Evolutionary conservation across 2,329 filamentous ascomycete genomes (phyloP), one percentile per base, ranked within the genome.

Genomic region (Neofusicoccum umdonicola): DNA sequence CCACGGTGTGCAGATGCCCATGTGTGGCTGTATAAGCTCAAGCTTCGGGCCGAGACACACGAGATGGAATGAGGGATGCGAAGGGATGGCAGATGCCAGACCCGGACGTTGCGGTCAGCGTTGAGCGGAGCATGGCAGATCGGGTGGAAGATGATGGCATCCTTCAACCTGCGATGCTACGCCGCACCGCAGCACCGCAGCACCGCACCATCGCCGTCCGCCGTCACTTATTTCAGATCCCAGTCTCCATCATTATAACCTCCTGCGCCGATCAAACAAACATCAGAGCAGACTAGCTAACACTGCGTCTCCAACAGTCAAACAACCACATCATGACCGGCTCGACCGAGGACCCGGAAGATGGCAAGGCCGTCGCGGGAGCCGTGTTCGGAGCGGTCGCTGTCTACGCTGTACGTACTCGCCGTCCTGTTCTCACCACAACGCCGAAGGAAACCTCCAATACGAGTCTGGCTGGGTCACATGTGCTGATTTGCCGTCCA

Each of bases 371-470:
- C 41, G 92, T 97, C 54, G 92, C 94, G 4, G 87, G 85, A 31
- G 94, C 93, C 34, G 89, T 97, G 62, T 97, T 97, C 73, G 88
- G 88, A 31, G 92, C 94, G 47, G 93, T 98, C 47, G 83, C 92
- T 61, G 89, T 98, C 74, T 98, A 98, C 76, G 87, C 84, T 70
- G 94, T 97, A 88, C 69, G 91, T 87, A 63, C 65, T 42, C 45
- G 22, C 50, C 31, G 11, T 54, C 34, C 11, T 13, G 6, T 19
- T 31, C 27, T 37, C 42, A 17, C 31, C 19, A n/a, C 12, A 7
- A 31, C 1, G 27, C 27, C 4, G 4, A 31, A 31, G 27, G 1
- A 31, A 5, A 7, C 27, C 4, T 31, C 27, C 27, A 31, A 5
- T 7, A 31, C 27, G 27, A 31, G 5, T 5, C 27, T 31, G 27